Evolutionary conservation across 495 filamentous ascomycete species (phyloP).

Genomic region (Lichenothelia convexa): DNA sequence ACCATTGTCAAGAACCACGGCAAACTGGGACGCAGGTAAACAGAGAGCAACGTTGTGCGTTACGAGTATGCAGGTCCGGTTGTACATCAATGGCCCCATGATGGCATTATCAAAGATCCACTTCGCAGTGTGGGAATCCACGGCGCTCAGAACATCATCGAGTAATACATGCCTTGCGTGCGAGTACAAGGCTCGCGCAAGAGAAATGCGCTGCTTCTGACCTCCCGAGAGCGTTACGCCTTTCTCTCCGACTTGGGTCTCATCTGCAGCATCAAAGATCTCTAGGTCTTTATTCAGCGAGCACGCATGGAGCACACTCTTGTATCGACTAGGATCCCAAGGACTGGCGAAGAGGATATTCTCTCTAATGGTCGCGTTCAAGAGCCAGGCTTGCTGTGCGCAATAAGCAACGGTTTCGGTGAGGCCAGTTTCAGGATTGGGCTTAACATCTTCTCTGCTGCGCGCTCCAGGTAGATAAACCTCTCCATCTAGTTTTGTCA

Average conservation of each 20-base stretch:
- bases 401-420: slow-evolving; percentile 92
- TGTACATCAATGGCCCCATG: slow-evolving; percentile 72
- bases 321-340: slow-evolving; percentile 69
- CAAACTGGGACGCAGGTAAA: slow-evolving; percentile 56
- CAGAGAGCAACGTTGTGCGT: slow-evolving; percentile 85
- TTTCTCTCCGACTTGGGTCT: slow-evolving; percentile 92
- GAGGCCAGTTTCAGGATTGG: slow-evolving; percentile 68
- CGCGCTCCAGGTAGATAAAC: slow-evolving; percentile 69
- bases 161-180: slow-evolving; percentile 77
- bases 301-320: slow-evolving; percentile 74
- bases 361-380: slow-evolving; percentile 88
- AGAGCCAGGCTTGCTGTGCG: slow-evolving; percentile 93
- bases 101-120: slow-evolving; percentile 95
- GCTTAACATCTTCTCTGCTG: slow-evolving; percentile 64
- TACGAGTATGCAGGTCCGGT: slow-evolving; percentile 87
- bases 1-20: slow-evolving; percentile 78
- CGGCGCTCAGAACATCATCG: slow-evolving; percentile 91
- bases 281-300: slow-evolving; percentile 84
- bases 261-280: slow-evolving; percentile 81
- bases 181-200: slow-evolving; percentile 86
- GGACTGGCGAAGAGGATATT: slow-evolving; percentile 88
- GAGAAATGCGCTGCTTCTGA: slow-evolving; percentile 93
- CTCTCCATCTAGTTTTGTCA: slow-evolving; percentile 66
- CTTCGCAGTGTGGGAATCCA: slow-evolving; percentile 97
- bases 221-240: slow-evolving; percentile 93